These are phyloP conservation scores for Calonectria pauciramosa DNA, from an alignment of 2,329 filamentous ascomycete genomes.

Conservation along the genomic window DNA sequence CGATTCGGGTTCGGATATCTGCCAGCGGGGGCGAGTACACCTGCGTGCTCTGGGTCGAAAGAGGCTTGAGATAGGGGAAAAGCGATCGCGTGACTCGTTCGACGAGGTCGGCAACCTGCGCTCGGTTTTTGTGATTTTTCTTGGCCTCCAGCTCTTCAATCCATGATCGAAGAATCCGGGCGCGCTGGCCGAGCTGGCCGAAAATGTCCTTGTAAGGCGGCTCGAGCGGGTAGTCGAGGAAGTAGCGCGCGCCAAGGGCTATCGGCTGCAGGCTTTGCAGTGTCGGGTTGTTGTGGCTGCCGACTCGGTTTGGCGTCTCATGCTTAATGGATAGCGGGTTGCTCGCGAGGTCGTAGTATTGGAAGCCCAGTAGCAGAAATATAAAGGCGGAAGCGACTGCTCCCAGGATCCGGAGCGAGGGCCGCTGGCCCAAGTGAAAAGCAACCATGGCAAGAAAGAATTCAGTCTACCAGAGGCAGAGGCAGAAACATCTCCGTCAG, in stretches of 20 bases:
- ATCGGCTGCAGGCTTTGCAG: conserved; percentile 20
- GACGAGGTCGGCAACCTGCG: conserved; percentile 28
- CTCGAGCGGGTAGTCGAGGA: conserved; percentile 46
- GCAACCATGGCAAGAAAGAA: background rate
- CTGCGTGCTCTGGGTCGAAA: background rate
- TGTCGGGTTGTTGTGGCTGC: background rate
- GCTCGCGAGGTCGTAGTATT: background rate
- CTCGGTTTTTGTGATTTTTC: background rate
- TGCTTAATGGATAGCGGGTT: background rate
- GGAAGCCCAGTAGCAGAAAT: conserved; percentile 3
- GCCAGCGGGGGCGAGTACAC: conserved; percentile 31
- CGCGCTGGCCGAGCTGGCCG: conserved; percentile 50
- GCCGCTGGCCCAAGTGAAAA: background rate
- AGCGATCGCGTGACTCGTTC: conserved; percentile 20
- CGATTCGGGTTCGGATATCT: conserved; percentile 29
- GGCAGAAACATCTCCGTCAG: background rate
- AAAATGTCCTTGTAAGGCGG: conserved; percentile 49
- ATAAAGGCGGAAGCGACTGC: background rate
- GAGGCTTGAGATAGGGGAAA: conserved; percentile 45
- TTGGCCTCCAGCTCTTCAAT: conserved; percentile 28
- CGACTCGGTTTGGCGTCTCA: background rate
- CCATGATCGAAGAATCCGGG: conserved; percentile 33
- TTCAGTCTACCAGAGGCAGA: background rate
- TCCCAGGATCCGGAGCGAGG: background rate
- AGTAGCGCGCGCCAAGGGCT: conserved; percentile 37